Conservation (phyloP, 345 rosid genomes). For the Passiflora organensis region DNA sequence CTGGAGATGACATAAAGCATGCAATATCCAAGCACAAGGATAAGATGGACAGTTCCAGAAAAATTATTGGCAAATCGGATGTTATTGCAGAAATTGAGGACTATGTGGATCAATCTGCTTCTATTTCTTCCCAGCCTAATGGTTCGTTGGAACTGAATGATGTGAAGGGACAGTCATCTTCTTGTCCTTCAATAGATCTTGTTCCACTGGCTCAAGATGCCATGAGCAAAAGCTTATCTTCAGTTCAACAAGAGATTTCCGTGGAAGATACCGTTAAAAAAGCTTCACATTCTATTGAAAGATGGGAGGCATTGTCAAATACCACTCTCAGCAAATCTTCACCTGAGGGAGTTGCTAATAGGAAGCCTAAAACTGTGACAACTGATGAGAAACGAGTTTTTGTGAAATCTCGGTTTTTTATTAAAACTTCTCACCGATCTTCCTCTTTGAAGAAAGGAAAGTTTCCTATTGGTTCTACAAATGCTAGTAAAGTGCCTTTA, state of each 20-base stretch:
- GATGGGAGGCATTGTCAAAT: constrained; percentile 24
- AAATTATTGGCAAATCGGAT: constrained; percentile 17
- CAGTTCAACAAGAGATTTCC: constrained; percentile 35
- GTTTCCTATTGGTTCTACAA: constrained; percentile 28
- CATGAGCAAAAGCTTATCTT: constrained; percentile 19
- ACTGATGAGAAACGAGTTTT: constrained; percentile 43
- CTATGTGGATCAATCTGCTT: constrained; percentile 27
- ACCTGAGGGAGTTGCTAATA: constrained; percentile 35
- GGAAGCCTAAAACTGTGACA: constrained; percentile 35
- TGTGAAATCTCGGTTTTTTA: constrained; percentile 49
- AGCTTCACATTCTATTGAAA: constrained; percentile 13
- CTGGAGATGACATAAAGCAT: constrained; percentile 33
- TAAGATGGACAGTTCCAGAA: constrained; percentile 5
- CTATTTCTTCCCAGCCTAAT: constrained; percentile 23
- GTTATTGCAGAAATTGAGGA: constrained; percentile 25
- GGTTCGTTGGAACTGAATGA: constrained; percentile 31
- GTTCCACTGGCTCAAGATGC: constrained; percentile 23
- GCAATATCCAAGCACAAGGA: constrained; percentile 29
- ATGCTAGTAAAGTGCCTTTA: constrained; percentile 48
- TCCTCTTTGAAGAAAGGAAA: constrained; percentile 54
- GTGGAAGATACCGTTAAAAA: constrained; percentile 31
- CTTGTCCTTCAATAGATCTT: constrained; percentile 29
- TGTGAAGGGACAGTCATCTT: constrained; percentile 24
- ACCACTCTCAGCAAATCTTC: constrained; percentile 28
- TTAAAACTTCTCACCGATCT: constrained; percentile 51